Base-by-base conservation (phyloP, 2,329 filamentous ascomycete species). In the Basipetospora sp. region DNA sequence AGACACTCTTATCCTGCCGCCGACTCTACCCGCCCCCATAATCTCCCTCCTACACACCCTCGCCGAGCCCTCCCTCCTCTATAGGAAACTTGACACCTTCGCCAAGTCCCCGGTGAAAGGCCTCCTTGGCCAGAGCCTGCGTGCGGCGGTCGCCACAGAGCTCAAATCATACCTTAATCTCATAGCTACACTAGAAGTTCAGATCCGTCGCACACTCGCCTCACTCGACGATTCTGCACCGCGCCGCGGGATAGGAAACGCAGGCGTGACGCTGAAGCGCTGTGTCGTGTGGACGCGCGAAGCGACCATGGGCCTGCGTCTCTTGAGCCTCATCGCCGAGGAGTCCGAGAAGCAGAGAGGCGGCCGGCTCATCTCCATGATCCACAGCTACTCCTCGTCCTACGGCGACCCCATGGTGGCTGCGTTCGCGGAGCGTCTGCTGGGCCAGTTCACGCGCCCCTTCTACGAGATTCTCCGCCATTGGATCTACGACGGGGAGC, bases 401-500 rank as follows among this genome's bases (percentile, higher is more conserved):
- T 86, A 98, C 49, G 90, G 90, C 31, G 90, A 98, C 47, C 90
- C 90, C 0, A 87, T 94, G 46, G 90, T 98, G 18, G 82, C 82
- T 44, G 79, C 79, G 1, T 96, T 96, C 60, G 90, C 90, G 0
- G 88, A 96, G 56, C 76, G 88, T 17, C 67, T 98, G 19, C 69
- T 98, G 5, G 70, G 71, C 5, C 83, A 88, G 50, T 82, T 98
- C 38, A 94, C 90, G 2, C 71, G 82, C 13, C 92, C 92, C 0
- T 98, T 98, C 53, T 98, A 98, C 55, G 84, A 92, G 50, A 94
- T 98, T 64, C 66, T 98, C 38, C 77, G 86, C 39, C 81, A 85
- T 49, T 98, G 90, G 90, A 94, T 98, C 36, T 98, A 98, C 52
- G 88, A 98, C 50, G 90, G 90, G 43, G 92, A 98, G 62, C 69